These are phyloP conservation scores for Globisporangium barbulae DNA, from an alignment of 352 stramenopile species.

Conservation along the genomic window DNA sequence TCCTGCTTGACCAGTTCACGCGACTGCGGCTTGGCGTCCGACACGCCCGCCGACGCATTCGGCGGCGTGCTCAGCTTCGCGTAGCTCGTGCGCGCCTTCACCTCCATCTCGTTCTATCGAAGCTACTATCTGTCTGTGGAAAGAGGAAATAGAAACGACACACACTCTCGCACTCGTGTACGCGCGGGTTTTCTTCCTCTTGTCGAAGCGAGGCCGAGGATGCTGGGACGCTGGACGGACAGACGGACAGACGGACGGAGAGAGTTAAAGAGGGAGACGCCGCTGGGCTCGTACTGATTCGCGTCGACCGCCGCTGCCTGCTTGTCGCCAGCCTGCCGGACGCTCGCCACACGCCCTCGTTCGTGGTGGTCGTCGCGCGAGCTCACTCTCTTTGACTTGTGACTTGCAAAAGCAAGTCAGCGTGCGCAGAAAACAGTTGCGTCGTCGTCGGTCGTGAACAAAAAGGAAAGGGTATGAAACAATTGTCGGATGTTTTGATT, in stretches of 20 bases:
- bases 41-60: neutral
- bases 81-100: constrained; percentile 22
- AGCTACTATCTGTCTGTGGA: neutral
- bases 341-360: neutral
- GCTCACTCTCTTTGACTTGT: too few species aligned
- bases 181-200: neutral
- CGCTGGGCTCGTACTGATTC: neutral
- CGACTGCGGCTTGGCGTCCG: neutral
- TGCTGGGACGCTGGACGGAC: too few species aligned
- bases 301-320: neutral
- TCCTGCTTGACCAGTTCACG: constrained; percentile 21
- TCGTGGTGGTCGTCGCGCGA: too few species aligned
- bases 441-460: too few species aligned
- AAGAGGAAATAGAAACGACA: neutral
- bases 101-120: neutral
- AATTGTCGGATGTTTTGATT: too few species aligned
- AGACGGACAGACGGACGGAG: too few species aligned
- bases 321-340: neutral
- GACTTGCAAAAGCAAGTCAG: too few species aligned
- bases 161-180: neutral
- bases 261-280: neutral
- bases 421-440: too few species aligned
- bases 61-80: constrained; percentile 39
- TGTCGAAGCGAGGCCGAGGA: neutral
- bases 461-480: too few species aligned